Evolutionary conservation across 495 filamentous ascomycete genomes (phyloP).

Genomic region (Saxophila tyrrhenica): DNA sequence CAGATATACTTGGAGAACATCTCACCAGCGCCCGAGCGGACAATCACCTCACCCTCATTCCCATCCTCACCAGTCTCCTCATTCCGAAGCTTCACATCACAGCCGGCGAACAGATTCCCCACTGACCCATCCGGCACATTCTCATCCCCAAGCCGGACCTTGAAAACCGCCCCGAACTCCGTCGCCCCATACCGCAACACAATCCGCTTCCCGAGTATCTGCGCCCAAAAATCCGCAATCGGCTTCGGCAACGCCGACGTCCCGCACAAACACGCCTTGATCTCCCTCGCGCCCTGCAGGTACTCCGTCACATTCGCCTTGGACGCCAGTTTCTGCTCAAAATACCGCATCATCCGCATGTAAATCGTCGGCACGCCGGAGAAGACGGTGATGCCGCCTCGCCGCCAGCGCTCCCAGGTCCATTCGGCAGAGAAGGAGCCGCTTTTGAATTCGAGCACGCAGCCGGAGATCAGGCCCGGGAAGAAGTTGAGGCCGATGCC

Average conservation of each 20-base stretch:
- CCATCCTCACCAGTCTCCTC: constrained; percentile 6
- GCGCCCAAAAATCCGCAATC: constrained; percentile 37
- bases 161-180: constrained; percentile 39
- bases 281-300: constrained; percentile 29
- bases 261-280: constrained; percentile 37
- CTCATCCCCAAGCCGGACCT: constrained; percentile 29
- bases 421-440: constrained; percentile 36
- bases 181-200: constrained; percentile 38
- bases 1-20: constrained; percentile 39
- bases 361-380: constrained; percentile 43
- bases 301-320: constrained; percentile 26
- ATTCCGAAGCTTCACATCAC: constrained; percentile 23
- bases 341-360: constrained; percentile 40
- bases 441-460: constrained; percentile 37
- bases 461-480: constrained; percentile 34
- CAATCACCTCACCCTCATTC: constrained; percentile 33
- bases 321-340: constrained; percentile 25
- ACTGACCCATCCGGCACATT: constrained; percentile 36
- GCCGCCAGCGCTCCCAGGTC: constrained; percentile 41
- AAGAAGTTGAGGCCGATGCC: constrained; percentile 39
- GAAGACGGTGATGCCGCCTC: constrained; percentile 36
- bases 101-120: constrained; percentile 29
- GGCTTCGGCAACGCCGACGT: constrained; percentile 38
- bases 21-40: constrained; percentile 32
- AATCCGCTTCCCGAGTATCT: constrained; percentile 32